Base-by-base conservation (phyloP, 23 red algal genomes). In the Porphyridium purpureum region DNA sequence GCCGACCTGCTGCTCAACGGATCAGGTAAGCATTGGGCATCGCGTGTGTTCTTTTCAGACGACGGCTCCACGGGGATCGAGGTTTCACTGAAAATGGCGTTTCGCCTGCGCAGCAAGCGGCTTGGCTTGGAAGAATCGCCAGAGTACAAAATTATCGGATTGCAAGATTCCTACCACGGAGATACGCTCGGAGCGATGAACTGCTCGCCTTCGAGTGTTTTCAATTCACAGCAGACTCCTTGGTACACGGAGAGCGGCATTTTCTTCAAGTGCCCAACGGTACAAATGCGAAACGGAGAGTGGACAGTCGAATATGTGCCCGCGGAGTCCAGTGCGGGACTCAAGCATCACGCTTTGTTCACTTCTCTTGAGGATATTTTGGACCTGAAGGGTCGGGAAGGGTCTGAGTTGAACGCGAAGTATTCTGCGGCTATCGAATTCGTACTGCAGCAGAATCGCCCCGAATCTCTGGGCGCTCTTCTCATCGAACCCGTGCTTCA, bases 101-200 rank as follows among this genome's bases (percentile, higher is more conserved):
- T 98, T 31, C 66, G 90, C 11, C 30, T 63, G 19, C 35, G 35
- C 26, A 2, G 7, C 24, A 70, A 72, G 29, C 74, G 81, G 1
- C 31, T 34, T 27, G 34, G 47, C 38, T 17, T 44, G 38, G 11
- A 11, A 11, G 38, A 44, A 11, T 17, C 11, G 17, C 11, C 38
- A 11, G 38, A 44, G 17, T 44, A 11, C 38, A 11, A 11, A 36
- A 50, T 76, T 47, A 58, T 86, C 14, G 66, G 58, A n/a, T 44
- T 98, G 33, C 29, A 68, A 6, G 90, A 76, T 30, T 54, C 72
- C 8, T 98, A 98, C 41, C 90, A 98, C 60, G 90, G 90, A 9
- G 90, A 98, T 47, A 98, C 90, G n/a, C 66, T 98, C 0, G 90
- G 90, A 60, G 90, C 79, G 5, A 98, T 98, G 90, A 66, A 98